A percentile compares a stretch with the other conserved stretches of the same genome.
Evolutionary conservation across 73 alveolate genomes (phyloP).

Genomic region (Breviolum minutum): DNA sequence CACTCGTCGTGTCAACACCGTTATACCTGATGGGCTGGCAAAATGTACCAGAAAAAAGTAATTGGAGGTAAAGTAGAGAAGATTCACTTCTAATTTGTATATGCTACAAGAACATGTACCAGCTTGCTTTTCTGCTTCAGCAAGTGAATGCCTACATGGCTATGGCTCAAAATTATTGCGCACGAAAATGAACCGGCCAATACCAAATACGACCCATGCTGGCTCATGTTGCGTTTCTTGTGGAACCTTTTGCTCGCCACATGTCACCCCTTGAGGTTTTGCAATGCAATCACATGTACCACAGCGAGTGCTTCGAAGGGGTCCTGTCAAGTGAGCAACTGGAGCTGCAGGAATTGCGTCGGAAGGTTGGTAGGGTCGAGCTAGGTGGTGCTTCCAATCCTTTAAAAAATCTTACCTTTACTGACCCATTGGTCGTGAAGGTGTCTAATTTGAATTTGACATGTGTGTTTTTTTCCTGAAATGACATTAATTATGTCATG

Average conservation of each 20-base stretch:
- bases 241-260: not conserved
- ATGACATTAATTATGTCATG: not conserved
- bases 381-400: no score
- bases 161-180: not conserved
- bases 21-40: no score
- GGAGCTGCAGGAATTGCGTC: not conserved
- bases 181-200: no score
- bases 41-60: no score
- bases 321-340: conserved; percentile 20
- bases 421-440: not conserved
- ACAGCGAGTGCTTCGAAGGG: conserved; percentile 68
- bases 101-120: no score
- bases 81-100: no score
- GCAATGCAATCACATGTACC: conserved; percentile 69
- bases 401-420: not conserved
- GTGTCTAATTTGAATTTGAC: not conserved
- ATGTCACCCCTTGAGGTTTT: conserved; percentile 1
- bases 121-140: no score
- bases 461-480: not conserved
- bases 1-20: no score
- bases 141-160: not conserved
- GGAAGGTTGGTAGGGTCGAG: no score
- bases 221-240: no score
- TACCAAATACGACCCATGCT: no score
- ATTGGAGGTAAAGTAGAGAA: no score